Evolutionary conservation across 768 basidiomycete genomes (phyloP).

Genomic region (Podaxis sp.): DNA sequence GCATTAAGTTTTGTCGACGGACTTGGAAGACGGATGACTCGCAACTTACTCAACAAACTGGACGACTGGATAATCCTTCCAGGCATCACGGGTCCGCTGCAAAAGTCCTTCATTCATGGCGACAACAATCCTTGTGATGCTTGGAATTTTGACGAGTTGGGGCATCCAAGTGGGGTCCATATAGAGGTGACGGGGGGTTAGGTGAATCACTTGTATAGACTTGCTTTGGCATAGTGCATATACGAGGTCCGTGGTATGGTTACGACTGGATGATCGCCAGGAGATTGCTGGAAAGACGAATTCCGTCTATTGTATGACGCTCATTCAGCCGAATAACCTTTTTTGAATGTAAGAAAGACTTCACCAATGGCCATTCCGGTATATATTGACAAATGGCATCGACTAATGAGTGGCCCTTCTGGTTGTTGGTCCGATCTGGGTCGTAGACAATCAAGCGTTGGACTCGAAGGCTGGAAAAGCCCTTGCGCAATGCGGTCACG

Average conservation of each 20-base stretch:
- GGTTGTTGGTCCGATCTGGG: neutral
- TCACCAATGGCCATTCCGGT: neutral
- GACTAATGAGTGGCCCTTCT: neutral
- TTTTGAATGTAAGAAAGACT: too few relatives aligned
- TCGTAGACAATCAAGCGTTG: neutral
- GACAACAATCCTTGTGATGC: neutral
- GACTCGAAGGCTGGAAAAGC: neutral
- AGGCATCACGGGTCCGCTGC: neutral
- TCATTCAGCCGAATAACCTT: neutral
- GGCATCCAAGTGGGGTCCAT: neutral
- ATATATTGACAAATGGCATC: neutral
- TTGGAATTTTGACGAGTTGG: neutral
- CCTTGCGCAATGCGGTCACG: neutral
- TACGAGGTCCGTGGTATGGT: neutral
- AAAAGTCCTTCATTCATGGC: neutral
- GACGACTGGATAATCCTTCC: neutral
- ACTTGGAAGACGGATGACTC: neutral
- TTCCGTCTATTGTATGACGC: neutral
- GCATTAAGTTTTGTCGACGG: neutral
- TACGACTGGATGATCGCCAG: neutral
- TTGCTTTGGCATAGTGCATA: neutral
- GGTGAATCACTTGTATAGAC: neutral
- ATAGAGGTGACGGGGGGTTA: neutral
- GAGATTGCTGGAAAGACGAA: neutral
- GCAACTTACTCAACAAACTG: neutral